Evolutionary conservation across 106 monocot genomes (phyloP), one percentile per base, ranked within the genome.

Genomic region (Allium cepa): DNA sequence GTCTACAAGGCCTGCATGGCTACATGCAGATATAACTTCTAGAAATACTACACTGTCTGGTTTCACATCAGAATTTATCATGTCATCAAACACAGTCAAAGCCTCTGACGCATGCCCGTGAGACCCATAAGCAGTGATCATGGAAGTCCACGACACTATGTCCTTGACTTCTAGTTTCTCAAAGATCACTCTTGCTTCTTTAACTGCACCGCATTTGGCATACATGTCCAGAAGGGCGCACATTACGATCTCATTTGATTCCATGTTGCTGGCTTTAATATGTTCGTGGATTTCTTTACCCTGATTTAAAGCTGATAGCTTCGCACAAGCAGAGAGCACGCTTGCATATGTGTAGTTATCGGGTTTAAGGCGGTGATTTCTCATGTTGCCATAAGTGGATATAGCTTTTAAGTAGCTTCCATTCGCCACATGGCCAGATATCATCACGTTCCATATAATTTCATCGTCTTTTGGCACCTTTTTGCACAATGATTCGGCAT

Each of bases 391-490:
- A 73, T 76, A 87, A 13, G 61, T 12, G 13, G 72, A 75, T 18
- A 88, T 72, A 27, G 85, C 78, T 62, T 75, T 76, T 49, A 79
- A 79, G 62, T 75, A 79, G 56, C 15, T 50, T 10, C 85, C 92
- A 13, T 57, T 49, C 17, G 65, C 63, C 52, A 79, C 84, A 60
- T 80, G 81, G 17, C 88, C 92, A 1, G 85, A 87, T 59, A 92
- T 77, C 84, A 88, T 85, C 57, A 88, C 85, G 75, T 92, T 92
- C 92, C 92, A 92, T 11, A 75, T 74, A 58, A 85, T 75, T 0
- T 69, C 73, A 71, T 74, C 73, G 7, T 17, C 68, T 59, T 69
- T 88, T 3, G 73, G 68, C 82, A 77, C 76, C 17, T 16, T 78
- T 56, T 59, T 48, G 47, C 80, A 83, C 10, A 80, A 71, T 53